These are phyloP conservation scores for Gastrolobium bilobum DNA, from an alignment of 306 rosid genomes.

Conservation along the genomic window DNA sequence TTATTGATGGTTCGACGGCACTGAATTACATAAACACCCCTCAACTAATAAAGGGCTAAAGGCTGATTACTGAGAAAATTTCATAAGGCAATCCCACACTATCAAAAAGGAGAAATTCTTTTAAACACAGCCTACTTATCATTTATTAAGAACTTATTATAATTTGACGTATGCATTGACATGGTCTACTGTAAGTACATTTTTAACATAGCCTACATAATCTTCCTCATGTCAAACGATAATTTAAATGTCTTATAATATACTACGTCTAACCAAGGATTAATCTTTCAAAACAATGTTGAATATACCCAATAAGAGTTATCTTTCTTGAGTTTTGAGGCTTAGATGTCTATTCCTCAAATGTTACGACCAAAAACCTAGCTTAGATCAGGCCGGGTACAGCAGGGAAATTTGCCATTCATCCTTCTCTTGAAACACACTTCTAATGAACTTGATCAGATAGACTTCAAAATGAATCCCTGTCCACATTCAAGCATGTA, in stretches of 20 bases:
- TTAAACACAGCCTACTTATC: no score
- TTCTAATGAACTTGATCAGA: constrained; percentile 33
- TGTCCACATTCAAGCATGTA: constrained; percentile 34
- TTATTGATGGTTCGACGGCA: background rate
- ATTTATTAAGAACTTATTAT: background rate
- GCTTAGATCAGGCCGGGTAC: background rate
- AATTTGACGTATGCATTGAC: background rate
- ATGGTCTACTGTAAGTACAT: background rate
- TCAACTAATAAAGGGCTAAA: background rate
- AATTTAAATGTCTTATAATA: background rate
- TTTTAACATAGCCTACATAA: background rate
- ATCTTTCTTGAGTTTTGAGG: background rate
- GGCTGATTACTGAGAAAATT: no score
- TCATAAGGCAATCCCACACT: no score
- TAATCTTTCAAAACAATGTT: no score
- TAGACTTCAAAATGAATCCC: constrained; percentile 34
- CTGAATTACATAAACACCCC: background rate
- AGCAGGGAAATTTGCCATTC: background rate
- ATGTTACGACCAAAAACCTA: constrained; percentile 19
- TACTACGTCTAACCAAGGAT: background rate
- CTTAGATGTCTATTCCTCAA: background rate
- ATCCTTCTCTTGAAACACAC: constrained; percentile 38
- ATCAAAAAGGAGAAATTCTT: no score
- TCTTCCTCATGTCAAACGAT: background rate
- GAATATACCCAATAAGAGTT: background rate